phyloP scores from a whole-genome alignment of 1,139 yeast genomes.

The Suhomyces taliae region DNA sequence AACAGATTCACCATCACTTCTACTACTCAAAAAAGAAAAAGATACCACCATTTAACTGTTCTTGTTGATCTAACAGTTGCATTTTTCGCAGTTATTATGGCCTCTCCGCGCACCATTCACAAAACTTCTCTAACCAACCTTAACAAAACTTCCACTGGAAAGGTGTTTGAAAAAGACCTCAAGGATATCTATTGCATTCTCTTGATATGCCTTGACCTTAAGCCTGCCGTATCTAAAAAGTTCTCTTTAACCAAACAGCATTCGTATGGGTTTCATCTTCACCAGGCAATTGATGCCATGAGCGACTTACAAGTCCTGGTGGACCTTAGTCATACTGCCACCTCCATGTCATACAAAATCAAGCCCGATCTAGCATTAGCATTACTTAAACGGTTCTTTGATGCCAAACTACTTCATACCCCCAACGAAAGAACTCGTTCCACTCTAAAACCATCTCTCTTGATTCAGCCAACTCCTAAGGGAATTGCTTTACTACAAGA shows the following conservation, averaged over 20 bases:
- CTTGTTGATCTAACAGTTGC: too few species aligned
- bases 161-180: slow-evolving; percentile 54
- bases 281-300: slow-evolving; percentile 56
- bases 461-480: slow-evolving; percentile 87
- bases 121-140: slow-evolving; percentile 44
- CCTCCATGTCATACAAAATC: slow-evolving; percentile 62
- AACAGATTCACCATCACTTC: too few species aligned
- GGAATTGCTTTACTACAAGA: slow-evolving; percentile 71
- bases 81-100: not conserved
- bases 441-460: slow-evolving; percentile 40
- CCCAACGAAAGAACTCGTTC: slow-evolving; percentile 71
- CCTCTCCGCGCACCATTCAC: slow-evolving; percentile 28
- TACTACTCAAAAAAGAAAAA: too few species aligned
- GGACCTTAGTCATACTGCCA: slow-evolving; percentile 50
- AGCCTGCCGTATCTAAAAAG: slow-evolving; percentile 9
- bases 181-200: slow-evolving; percentile 57
- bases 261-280: slow-evolving; percentile 56
- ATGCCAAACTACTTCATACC: slow-evolving; percentile 69
- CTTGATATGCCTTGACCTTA: slow-evolving; percentile 49
- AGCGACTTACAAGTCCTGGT: slow-evolving; percentile 47
- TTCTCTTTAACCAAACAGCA: slow-evolving; percentile 20
- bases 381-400: slow-evolving; percentile 56
- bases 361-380: slow-evolving; percentile 51
- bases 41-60: too few species aligned
- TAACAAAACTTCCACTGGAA: slow-evolving; percentile 52